Base-by-base conservation (phyloP, 2,329 filamentous ascomycete genomes). In the Diaporthe sp. region DNA sequence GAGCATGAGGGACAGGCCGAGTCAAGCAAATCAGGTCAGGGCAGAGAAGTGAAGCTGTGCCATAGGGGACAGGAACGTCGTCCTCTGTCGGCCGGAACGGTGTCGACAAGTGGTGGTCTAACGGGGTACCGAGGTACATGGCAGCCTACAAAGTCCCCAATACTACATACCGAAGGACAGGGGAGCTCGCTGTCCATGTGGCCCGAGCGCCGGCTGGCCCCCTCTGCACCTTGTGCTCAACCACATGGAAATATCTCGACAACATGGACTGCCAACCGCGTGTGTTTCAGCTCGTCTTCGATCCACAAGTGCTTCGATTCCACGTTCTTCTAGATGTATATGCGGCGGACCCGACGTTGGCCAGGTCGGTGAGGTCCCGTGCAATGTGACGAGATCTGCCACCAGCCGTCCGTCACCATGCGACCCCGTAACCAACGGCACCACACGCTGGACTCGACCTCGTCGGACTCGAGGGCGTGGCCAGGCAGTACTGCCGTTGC, bases 311-410 rank as follows among this genome's bases (percentile, higher is more conserved):
- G 33, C 33, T 58, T 58, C 33, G 55, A 38, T 58, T 15, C 22
- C 19, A 38, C 4, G 17, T n/a, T 17, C 60, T 28, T 28, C 25
- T 38, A 50, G n/a, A 38, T 22, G 35, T 60, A 54, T 33, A 28
- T 28, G 28, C 55, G 22, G 47, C 22, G 33, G 28, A 40, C 30
- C 6, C 57, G 30, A 35, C 25, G 57, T 66, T 22, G 47, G 40
- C 35, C 57, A 33, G 58, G 71, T n/a, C 25, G 38, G 52, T 40
- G 33, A 30, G 40, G 15, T 38, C 50, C 45, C 47, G 72, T 55
- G 50, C 19, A 17, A 60, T 47, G 69, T 66, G 57, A 40, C 57
- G 30, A 72, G 35, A 42, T 45, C 57, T 61, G 70, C 70, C 25
- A 42, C 55, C 58, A 72, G 57, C 70, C 70, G 70, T 61, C 35